Base-by-base conservation (phyloP, 1,284 basidiomycete genomes). In the Rugosomyces carneus region DNA sequence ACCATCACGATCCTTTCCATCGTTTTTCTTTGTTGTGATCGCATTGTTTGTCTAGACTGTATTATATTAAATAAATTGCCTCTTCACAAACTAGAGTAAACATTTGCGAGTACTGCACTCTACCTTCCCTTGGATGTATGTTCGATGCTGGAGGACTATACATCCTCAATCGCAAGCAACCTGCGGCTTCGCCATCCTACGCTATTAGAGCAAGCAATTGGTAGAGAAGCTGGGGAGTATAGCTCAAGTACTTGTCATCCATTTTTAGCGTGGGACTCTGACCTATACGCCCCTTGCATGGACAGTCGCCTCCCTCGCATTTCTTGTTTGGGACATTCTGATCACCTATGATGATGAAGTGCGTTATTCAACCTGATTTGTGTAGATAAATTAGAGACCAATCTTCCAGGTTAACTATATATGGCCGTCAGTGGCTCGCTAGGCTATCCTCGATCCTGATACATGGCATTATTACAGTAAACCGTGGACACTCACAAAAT, bases 271-370 rank as follows among this genome's bases (percentile, higher is more conserved):
- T 23, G n/a, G n/a, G n/a, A n/a, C n/a, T n/a, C n/a, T n/a, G n/a
- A n/a, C n/a, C n/a, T n/a, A n/a, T 15, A 4, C 15, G 3, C 9
- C 15, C 15, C 27, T 29, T 26, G 11, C n/a, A n/a, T n/a, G n/a
- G n/a, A n/a, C 45, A 72, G 69, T 67, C 21, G 69, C 70, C 9
- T 60, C 70, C n/a, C 59, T 70, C 40, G 52, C 65, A 1, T 66
- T 71, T 42, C 58, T 71, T 18, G 48, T 64, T 21, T 71, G 67
- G 64, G 70, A 72, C 42, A 62, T 70, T 26, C 39, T 70, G 13
- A 66, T 70, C 27, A 70, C 69, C 9, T 53, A 68, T 40, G 66
- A 65, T 39, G 63, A 68, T 18, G 70, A 72, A 57, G 67, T 70
- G 36, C 32, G 60, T 38, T 29, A 23, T 18, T 40, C 5, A 40